Evolutionary conservation across 257 asterid genomes (phyloP), one percentile per base, ranked within the genome.

Genomic region (Solanum acaule): DNA sequence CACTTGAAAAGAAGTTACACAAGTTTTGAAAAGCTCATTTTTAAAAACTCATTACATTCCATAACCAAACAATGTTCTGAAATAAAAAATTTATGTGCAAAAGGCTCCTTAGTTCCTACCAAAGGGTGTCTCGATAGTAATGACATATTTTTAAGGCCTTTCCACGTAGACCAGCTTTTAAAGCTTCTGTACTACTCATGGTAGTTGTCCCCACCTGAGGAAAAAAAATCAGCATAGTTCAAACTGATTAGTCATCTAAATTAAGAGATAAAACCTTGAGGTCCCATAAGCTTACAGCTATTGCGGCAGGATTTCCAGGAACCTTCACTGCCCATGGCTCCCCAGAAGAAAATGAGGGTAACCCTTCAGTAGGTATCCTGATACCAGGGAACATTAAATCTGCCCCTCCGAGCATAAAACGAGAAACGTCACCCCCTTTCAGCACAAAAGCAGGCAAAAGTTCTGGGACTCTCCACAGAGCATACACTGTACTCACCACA

Each of bases 321-420:
- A 97, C 98, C 92, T 93, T 94, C 84, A 97, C 98, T 27, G 98
- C 91, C 99, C 99, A 96, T 71, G 90, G 92, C 90, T 97, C 98
- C 84, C 98, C 98, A 86, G 98, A 92, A 87, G 92, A 94, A 92
- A 97, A 96, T 52, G 94, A 90, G 22, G 96, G 98, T 88, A 94
- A 92, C 85, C 99, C 99, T 87, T 97, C 98, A 18, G 88, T 89
- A 59, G 96, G 95, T 88, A 97, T 87, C 71, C 56, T 90, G 87
- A 97, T 93, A 86, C 99, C 99, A 81, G 99, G 99, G 88, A 97
- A 96, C 99, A 97, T 97, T 92, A 97, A 93, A 89, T 97, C 99
- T 25, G 99, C 99, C 89, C 99, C 99, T 70, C 99, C 99, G 89
- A 97, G 93, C 86, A 97, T 87, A 88, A 88, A 97, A 72, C 91